Evolutionary conservation across 2,329 filamentous ascomycete genomes (phyloP), one percentile per base, ranked within the genome.

Genomic region (Westerdykella sp.): DNA sequence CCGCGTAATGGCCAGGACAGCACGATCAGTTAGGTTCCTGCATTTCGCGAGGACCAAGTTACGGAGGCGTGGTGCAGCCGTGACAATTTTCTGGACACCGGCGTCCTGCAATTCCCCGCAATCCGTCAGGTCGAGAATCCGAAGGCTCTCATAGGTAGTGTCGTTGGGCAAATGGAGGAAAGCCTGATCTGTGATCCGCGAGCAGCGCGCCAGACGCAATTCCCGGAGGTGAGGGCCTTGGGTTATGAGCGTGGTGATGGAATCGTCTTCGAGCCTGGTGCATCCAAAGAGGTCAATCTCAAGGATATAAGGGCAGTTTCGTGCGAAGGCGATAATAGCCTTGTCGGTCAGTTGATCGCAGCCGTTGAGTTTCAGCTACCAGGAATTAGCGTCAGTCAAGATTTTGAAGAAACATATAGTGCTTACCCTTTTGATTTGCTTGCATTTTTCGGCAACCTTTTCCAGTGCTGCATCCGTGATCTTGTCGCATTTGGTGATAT

Each of bases 11-110:
- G 90, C 84, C 55, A 85, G 75, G 7, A 98, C 89, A 7, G 91
- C 84, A 37, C 80, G 78, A 68, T 98, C 91, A 1, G 93, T 97
- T 58, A 98, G 87, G 59, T 90, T 84, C 51, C 85, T 81, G 68
- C 93, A 98, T 70, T 98, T 98, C 51, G 90, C 88, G 13, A 98
- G 77, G 5, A 98, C 90, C 3, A 98, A 75, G 61, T 97, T 97
- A 41, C 93, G 84, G 41, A 98, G 76, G 10, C 90, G 83, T 5
- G 93, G 93, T 4, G 93, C 90, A 2, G 84, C 82, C 13, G 82
- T 78, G 43, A 97, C 86, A 50, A 98, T 95, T 62, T 83, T 89
- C 58, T 89, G 83, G 2, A 98, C 85, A 11, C 89, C 87, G 34
- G 84, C 81, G 63, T 98, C 93, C 25, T 87, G 88, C 45, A 98